phyloP scores from a whole-genome alignment of 345 rosid species.

The Isatis tinctoria region DNA sequence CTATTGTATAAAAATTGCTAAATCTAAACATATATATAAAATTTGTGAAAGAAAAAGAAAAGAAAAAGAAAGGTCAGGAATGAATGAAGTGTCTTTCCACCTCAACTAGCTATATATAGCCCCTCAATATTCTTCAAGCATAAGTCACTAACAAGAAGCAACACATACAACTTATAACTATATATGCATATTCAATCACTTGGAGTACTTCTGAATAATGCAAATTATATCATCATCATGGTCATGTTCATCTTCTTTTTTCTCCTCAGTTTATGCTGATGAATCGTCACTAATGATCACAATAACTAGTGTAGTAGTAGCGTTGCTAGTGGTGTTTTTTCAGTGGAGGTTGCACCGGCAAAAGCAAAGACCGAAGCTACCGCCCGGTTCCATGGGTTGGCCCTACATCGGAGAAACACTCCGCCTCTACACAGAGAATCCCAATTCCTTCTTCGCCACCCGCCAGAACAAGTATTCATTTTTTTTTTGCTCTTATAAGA shows the following conservation, averaged over 20 bases:
- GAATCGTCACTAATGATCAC: constrained; percentile 8
- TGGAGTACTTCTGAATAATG: constrained; percentile 27
- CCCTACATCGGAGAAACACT: constrained; percentile 93
- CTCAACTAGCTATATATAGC: constrained; percentile 33
- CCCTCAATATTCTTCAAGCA: constrained; percentile 15
- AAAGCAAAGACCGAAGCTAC: constrained; percentile 41
- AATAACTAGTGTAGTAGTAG: constrained; percentile 17
- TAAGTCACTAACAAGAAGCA: constrained; percentile 20
- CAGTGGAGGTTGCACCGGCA: constrained; percentile 41
- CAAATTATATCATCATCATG: constrained; percentile 19
- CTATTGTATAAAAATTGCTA: neutral
- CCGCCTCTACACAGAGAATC: constrained; percentile 77
- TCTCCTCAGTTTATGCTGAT: constrained; percentile 8
- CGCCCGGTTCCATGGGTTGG: constrained; percentile 98
- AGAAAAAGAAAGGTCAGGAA: constrained; percentile 15
- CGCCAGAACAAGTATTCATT: constrained; percentile 59
- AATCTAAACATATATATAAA: neutral
- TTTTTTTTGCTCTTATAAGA: neutral
- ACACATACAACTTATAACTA: constrained; percentile 5
- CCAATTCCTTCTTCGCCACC: constrained; percentile 74
- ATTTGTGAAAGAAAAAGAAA: neutral
- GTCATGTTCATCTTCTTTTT: neutral
- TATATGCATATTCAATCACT: neutral
- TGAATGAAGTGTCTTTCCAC: constrained; percentile 17
- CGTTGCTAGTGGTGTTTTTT: constrained; percentile 24